Conservation (phyloP, 2,329 filamentous ascomycete species). For the Coniella lustricola region DNA sequence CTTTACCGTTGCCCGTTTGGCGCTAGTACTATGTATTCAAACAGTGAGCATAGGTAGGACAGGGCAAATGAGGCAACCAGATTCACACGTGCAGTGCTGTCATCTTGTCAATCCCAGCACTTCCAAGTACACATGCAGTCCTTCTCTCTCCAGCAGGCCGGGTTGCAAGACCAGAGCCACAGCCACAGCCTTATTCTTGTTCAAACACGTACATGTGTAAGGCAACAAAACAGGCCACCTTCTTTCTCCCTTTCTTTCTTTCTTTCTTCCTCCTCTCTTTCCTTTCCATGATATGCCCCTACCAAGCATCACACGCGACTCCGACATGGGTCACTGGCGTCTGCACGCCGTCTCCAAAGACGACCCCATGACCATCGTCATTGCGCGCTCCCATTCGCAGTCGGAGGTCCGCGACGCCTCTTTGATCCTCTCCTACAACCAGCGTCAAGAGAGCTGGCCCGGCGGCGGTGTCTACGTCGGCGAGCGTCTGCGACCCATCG, state of each 20-base stretch:
- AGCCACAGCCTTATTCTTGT: neutral
- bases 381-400: neutral
- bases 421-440: neutral
- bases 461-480: neutral
- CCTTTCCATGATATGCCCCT: neutral
- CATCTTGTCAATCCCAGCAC: too few relatives aligned
- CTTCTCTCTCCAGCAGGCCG: too few relatives aligned
- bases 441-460: neutral
- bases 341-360: neutral
- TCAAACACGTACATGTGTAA: too few relatives aligned
- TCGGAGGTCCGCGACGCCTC: neutral
- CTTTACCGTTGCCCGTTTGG: too few relatives aligned
- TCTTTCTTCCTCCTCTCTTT: neutral
- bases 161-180: too few relatives aligned
- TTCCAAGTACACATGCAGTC: too few relatives aligned
- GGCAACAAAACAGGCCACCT: neutral
- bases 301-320: constrained; percentile 1
- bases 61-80: too few relatives aligned
- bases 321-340: neutral
- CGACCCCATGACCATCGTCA: neutral
- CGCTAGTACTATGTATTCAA: too few relatives aligned
- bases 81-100: too few relatives aligned
- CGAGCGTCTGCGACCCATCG: neutral
- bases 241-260: neutral
- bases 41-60: too few relatives aligned